Evolutionary conservation across 129 eudicot genomes (phyloP), one percentile per base, ranked within the genome.

Genomic region (Daucus carota): DNA sequence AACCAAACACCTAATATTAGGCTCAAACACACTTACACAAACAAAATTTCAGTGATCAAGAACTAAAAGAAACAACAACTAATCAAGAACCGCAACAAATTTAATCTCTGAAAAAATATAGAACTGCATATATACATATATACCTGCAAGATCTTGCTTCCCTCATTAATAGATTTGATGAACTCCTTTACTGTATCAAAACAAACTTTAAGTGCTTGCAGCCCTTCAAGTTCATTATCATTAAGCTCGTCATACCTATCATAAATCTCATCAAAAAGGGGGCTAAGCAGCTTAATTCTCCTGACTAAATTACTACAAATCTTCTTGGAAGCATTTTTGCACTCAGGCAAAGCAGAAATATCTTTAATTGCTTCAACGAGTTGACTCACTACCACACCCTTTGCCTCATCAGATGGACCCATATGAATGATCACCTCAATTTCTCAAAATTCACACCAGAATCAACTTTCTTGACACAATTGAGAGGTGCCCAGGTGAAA

Each of bases 121-220:
- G 14, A 43, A 43, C 2, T 43, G 2, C 15, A 43, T 36, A 43
- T 43, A 43, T 43, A 10, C 3, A 4, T 16, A 33, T 2, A 7
- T 81, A 93, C 98, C 96, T 93, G 92, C 77, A 76, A 90, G 48
- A 93, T 87, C 81, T 90, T 93, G 41, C 98, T 93, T 81, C 92
- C 88, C 75, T 87, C 77, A 54, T 81, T 76, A 75, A 87, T 81
- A 42, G 95, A 90, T 76, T 73, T 75, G 50, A 93, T 88, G 47
- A 90, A 84, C 73, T 85, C 89, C 73, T 83, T 83, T 77, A 92
- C 93, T 31, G 86, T 84, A 81, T 81, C 80, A 57, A 93, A 78
- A 77, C 97, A 90, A 33, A 75, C 74, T n/a, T 28, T 80, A 79
- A 93, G 82, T 24, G 76, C 83, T 9, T 89, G 73, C 20, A 93